Evolutionary conservation across 345 rosid genomes (phyloP), one percentile per base, ranked within the genome.

Genomic region (Lepidium aucheri): DNA sequence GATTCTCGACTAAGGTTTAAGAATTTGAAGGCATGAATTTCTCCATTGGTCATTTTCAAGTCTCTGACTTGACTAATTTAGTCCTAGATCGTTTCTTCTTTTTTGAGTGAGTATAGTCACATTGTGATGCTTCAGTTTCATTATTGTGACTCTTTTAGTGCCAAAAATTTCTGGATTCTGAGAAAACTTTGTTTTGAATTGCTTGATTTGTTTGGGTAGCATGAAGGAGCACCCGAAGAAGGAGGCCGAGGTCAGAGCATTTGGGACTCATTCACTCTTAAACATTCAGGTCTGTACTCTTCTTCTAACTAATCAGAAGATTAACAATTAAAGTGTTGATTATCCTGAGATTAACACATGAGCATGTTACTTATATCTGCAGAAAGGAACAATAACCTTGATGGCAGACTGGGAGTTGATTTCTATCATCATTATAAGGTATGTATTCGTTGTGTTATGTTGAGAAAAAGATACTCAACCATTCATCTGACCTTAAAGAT

Each of bases 381-480:
- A 73, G 77, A 60, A 0, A 60, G 7, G 1, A 59, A 30, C 68
- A 52, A 66, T 17, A 14, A 67, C 9, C 56, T 58, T 66, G 75
- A 71, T 35, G 78, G 73, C 15, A 63, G 51, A 44, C 38, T 73
- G 3, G 82, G 82, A 0, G 80, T 80, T 12, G 69, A 82, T 46
- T 78, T 73, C 41, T 82, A 75, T 68, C 74, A 75, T 54, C 77
- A 39, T 8, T 80, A 72, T 20, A 68, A 77, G 86, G 79, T 82
- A 72, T n/a, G 6, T 26, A 15, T 28, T 34, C 11, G 9, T 36
- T 49, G 0, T 16, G 12, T 7, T 6, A 7, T 53, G 44, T 34
- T 24, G 26, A 24, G 13, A 8, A 7, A 45, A 26, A 8, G 17
- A 3, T 6, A 26, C 9, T 12, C 7, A 45, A 26, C 10, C 17